Percentiles rank a stretch among this genome's conserved stretches.
Conservation (phyloP, 345 rosid genomes). For the Eucalyptus caleyi region DNA sequence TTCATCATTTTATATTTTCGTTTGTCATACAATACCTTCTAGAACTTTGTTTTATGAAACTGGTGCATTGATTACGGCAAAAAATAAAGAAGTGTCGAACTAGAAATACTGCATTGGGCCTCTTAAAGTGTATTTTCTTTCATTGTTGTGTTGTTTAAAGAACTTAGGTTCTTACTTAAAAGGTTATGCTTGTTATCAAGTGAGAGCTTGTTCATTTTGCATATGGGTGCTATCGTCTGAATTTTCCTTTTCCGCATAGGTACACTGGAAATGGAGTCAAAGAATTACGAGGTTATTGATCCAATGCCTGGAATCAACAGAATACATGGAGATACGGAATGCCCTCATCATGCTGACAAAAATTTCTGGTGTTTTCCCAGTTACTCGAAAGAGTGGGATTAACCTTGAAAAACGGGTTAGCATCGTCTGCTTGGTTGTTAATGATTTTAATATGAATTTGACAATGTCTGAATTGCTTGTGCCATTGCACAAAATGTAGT, state of each 20-base stretch:
- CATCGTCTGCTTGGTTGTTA: background rate
- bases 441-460: background rate
- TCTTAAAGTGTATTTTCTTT: background rate
- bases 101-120: background rate
- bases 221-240: background rate
- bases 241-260: conserved; percentile 16
- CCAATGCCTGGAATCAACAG: conserved; percentile 93
- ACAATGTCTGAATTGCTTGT: background rate
- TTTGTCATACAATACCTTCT: background rate
- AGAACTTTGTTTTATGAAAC: background rate
- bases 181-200: background rate
- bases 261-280: conserved; percentile 99
- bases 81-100: background rate
- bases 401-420: conserved; percentile 97
- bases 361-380: conserved; percentile 93
- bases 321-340: conserved; percentile 98
- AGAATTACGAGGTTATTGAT: conserved; percentile 86
- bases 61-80: background rate
- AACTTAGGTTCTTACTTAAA: background rate
- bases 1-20: background rate
- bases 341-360: conserved; percentile 90
- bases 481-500: background rate
- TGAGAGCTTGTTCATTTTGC: background rate
- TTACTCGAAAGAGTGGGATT: conserved; percentile 93
- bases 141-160: background rate